Evolutionary conservation across 495 filamentous ascomycete species (phyloP), one percentile per base, ranked within the genome.

Genomic region (Usnea hakonensis): DNA sequence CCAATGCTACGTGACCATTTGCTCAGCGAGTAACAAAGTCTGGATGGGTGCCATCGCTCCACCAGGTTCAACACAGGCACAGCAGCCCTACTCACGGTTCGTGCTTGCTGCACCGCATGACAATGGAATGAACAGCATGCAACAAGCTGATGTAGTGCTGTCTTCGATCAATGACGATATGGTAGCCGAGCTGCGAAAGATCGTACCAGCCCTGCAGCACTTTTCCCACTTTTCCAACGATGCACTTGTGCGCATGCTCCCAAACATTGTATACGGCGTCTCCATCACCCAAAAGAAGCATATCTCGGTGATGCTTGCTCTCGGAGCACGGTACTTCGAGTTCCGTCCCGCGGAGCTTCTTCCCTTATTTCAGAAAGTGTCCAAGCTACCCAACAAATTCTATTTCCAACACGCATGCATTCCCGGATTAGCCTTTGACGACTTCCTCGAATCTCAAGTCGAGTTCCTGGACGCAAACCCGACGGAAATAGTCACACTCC

Each of bases 391-490:
- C 0, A 79, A 83, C 60, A 65, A 70, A 17, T 65, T 77, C 48
- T 83, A 81, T 62, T 84, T 84, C 69, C 76, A 78, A 61, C 81
- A 84, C 66, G 73, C 71, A 55, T 76, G 75, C 5, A 81, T 84
- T 41, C 81, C 81, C 0, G 81, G 81, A 14, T 79, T 82, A 74
- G 67, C 73, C 8, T 83, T 81, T 64, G 75, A 74, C 10, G 66
- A 70, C 14, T 81, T 84, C 64, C 70, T 83, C 35, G 40, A 69
- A 32, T 77, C 74, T 8, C 65, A 75, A 1, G 75, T 83, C 0
- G 23, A 63, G 0, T 84, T 84, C 61, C 71, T 83, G 3, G 32
- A 70, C 1, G 68, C 65, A 16, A 73, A 81, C 56, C 74, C 70
- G 21, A 68, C 70, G 19, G 81, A 83, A 58, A 81, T 83, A 53